Evolutionary conservation across 1,139 yeast species (phyloP).

Genomic region (Pneumocystis sp.): DNA sequence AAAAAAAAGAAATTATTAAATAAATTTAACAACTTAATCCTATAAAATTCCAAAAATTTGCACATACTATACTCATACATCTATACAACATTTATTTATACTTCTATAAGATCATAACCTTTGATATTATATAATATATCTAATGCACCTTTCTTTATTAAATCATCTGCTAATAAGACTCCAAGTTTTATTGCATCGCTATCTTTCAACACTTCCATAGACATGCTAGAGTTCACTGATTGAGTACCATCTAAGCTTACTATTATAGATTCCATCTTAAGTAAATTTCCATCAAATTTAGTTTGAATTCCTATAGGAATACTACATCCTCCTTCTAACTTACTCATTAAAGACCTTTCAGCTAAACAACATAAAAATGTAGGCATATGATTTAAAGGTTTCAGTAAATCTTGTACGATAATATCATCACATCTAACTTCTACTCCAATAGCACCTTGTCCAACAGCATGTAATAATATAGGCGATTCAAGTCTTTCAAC

Average conservation of each 20-base stretch:
- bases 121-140: constrained; percentile 67
- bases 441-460: constrained; percentile 92
- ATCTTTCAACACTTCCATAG: constrained; percentile 26
- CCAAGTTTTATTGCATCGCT: constrained; percentile 65
- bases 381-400: constrained; percentile 46
- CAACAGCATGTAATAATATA: constrained; percentile 90
- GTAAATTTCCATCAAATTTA: constrained; percentile 32
- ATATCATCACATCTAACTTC: constrained; percentile 67
- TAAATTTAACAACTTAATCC: background rate
- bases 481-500: constrained; percentile 49
- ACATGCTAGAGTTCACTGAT: constrained; percentile 42
- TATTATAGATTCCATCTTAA: constrained; percentile 51
- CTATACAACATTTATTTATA: background rate
- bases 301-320: constrained; percentile 89
- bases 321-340: constrained; percentile 93
- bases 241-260: constrained; percentile 71
- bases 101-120: background rate
- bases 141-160: constrained; percentile 69
- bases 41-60: background rate
- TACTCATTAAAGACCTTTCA: constrained; percentile 74
- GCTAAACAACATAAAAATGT: constrained; percentile 74
- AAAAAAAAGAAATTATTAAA: background rate
- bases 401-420: constrained; percentile 41
- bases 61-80: background rate
- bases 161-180: constrained; percentile 45